Evolutionary conservation across 192 early-diverging fungal genomes (phyloP), one percentile per base, ranked within the genome.

Genomic region (Entrophospora sp.): DNA sequence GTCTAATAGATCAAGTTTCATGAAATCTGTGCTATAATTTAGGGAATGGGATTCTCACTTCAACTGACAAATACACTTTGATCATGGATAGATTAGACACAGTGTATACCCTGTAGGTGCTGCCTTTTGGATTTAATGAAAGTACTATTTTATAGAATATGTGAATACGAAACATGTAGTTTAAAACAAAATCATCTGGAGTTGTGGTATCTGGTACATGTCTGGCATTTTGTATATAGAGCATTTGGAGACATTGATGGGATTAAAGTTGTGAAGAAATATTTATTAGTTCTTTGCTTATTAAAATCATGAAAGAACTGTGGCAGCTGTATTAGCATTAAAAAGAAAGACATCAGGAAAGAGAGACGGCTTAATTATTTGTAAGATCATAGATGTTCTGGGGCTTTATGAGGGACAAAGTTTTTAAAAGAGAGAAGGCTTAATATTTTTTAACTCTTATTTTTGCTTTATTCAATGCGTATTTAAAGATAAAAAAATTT

Each of bases 151-250:
- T 18, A 56, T 18, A 56, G 53, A 30, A 4, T 56, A 18, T 27
- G n/a, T 13, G 53, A 56, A 56, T 56, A 56, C 28, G 53, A 28
- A 56, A 4, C 53, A 18, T 27, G 28, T 56, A 30, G 4, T 56
- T 30, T 56, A 30, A 6, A 7, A 18, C 4, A 4, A 34, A 18
- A 22, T 30, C 53, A 56, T 34, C 24, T 56, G 9, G 53, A 56
- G 18, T 44, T 57, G n/a, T 68, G 61, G 61, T 67, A 62, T 45
- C 46, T 67, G 28, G 38, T 63, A 31, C 51, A 67, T 56, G 30
- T 57, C 16, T 72, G 71, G 71, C 55, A 35, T 8, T 59, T 72
- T 20, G 64, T 68, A 43, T 65, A 72, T 49, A 61, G 51, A 49
- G 2, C 35, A 25, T 68, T 68, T 64, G 53, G 45, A 48, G 57